Conservation (phyloP, 2,329 filamentous ascomycete species). For the Aspergillus jensenii region DNA sequence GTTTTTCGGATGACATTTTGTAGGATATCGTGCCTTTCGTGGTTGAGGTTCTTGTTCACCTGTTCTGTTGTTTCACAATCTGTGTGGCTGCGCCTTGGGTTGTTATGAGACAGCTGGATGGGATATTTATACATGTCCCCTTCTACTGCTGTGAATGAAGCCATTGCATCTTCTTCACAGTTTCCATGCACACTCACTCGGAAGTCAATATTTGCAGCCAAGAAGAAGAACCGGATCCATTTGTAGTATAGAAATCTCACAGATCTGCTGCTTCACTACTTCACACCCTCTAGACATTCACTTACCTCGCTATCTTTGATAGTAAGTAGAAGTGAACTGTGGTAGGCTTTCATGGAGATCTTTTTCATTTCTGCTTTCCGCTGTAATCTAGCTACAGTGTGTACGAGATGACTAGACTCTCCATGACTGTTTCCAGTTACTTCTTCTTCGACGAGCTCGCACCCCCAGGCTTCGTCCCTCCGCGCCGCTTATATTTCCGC, state of each 20-base stretch:
- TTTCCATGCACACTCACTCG: background rate
- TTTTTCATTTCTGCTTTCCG: background rate
- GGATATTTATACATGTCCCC: background rate
- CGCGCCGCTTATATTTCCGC: constrained; percentile 67
- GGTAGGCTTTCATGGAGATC: background rate
- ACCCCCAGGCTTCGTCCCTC: constrained; percentile 37
- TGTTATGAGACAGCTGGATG: background rate
- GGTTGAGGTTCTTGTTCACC: too few relatives aligned
- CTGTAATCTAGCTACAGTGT: background rate
- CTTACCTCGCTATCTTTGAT: background rate
- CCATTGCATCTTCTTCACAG: too few relatives aligned
- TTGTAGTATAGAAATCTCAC: too few relatives aligned
- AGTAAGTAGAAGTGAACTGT: background rate
- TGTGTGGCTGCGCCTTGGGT: background rate
- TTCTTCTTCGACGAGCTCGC: constrained; percentile 32
- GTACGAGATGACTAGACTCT: background rate
- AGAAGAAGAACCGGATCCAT: too few relatives aligned
- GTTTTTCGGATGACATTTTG: background rate
- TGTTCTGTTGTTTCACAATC: too few relatives aligned
- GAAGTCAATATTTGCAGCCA: background rate
- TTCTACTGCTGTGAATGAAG: background rate
- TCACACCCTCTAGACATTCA: too few relatives aligned
- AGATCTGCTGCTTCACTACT: too few relatives aligned
- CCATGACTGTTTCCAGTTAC: constrained; percentile 8
- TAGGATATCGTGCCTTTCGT: background rate